Conservation (phyloP, 2,329 filamentous ascomycete species). For the Fusarium mangiferae region DNA sequence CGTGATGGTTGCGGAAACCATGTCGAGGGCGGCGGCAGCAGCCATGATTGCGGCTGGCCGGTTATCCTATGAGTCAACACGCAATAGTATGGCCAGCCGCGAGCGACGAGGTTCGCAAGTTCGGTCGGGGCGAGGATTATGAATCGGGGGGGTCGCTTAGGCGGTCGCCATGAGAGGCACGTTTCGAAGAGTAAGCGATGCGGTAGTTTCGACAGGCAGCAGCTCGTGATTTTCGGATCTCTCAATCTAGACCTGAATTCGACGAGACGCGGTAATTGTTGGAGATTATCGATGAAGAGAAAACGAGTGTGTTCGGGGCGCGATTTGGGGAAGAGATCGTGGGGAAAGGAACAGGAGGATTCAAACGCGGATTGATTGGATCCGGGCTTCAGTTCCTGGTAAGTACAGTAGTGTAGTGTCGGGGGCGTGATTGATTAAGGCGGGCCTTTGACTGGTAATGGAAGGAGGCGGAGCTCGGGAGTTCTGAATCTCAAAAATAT, state of each 20-base stretch:
- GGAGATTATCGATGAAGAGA: not conserved
- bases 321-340: slow-evolving; percentile 24
- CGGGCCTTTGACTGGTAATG: slow-evolving; percentile 13
- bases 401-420: not conserved
- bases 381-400: not conserved
- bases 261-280: slow-evolving; percentile 2
- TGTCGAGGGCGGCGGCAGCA: slow-evolving; percentile 27
- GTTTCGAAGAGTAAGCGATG: not conserved
- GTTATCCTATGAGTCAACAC: slow-evolving; percentile 28
- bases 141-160: slow-evolving; percentile 22
- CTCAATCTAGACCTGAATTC: not conserved
- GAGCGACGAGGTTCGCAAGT: slow-evolving; percentile 38
- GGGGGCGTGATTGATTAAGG: slow-evolving; percentile 18
- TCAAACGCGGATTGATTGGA: slow-evolving; percentile 21
- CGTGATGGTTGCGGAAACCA: slow-evolving; percentile 43
- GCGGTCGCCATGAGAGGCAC: slow-evolving; percentile 36
- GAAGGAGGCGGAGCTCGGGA: slow-evolving; percentile 15
- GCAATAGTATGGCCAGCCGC: slow-evolving; percentile 42
- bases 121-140: not conserved
- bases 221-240: not conserved
- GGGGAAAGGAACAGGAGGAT: slow-evolving; percentile 22
- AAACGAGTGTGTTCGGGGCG: slow-evolving; percentile 22
- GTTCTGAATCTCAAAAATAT: not conserved
- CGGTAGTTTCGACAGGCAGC: not conserved
- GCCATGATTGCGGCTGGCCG: slow-evolving; percentile 44